These are phyloP conservation scores for Stellera chamaejasme DNA, from an alignment of 345 rosid genomes.

Conservation along the genomic window DNA sequence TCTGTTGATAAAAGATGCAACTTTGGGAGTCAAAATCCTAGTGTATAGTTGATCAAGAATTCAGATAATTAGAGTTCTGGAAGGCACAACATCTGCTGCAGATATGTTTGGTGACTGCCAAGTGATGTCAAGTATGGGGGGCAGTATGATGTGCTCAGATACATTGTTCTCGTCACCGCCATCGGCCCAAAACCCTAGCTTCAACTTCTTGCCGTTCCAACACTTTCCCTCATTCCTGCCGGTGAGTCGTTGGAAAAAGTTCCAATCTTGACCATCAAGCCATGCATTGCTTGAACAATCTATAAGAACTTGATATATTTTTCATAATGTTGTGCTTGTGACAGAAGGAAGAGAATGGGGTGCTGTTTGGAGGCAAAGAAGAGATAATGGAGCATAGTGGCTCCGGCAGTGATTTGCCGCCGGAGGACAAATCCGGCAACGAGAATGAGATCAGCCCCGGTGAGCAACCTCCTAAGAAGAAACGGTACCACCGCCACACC, in stretches of 20 bases:
- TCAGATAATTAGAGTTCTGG: too few species aligned
- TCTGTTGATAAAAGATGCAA: neutral
- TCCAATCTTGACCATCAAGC: neutral
- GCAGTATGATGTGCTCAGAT: slow-evolving; percentile 48
- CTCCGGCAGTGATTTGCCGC: slow-evolving; percentile 69
- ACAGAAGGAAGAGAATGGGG: slow-evolving; percentile 66
- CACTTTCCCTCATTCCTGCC: slow-evolving; percentile 51
- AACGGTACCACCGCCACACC: slow-evolving; percentile 92
- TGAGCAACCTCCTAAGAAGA: slow-evolving; percentile 60
- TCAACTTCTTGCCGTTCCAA: slow-evolving; percentile 66
- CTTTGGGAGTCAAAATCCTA: neutral
- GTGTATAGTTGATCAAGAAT: neutral
- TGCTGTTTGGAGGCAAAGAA: slow-evolving; percentile 42
- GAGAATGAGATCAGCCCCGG: slow-evolving; percentile 39
- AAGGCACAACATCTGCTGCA: slow-evolving; percentile 14
- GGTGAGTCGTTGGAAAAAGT: slow-evolving; percentile 28
- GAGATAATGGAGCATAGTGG: slow-evolving; percentile 59
- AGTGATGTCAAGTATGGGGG: slow-evolving; percentile 61
- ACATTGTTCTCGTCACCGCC: slow-evolving; percentile 41
- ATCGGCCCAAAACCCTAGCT: slow-evolving; percentile 58
- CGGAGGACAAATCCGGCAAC: slow-evolving; percentile 60
- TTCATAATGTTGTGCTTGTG: neutral
- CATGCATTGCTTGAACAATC: neutral
- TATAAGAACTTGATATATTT: neutral
- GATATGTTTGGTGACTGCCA: slow-evolving; percentile 63